Evolutionary conservation across 2,329 filamentous ascomycete species (phyloP), one percentile per base, ranked within the genome.

Genomic region (Dothistroma pini): DNA sequence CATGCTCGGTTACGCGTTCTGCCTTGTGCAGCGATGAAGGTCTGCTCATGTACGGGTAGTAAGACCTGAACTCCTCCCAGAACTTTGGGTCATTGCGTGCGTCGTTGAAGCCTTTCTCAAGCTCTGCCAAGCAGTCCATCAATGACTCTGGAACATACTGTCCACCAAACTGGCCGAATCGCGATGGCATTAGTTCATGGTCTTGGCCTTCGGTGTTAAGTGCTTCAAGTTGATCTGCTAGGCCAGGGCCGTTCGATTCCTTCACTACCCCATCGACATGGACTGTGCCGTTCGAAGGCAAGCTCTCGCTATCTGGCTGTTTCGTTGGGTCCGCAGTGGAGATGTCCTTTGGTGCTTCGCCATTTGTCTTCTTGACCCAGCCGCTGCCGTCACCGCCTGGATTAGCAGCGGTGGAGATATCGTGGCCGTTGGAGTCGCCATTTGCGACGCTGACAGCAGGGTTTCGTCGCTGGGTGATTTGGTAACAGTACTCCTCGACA

Each of bases 91-190:
- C 93, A 65, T 96, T 86, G 71, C 88, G 88, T 63, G 95, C 92
- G 69, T 89, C 80, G 70, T 95, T 88, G 82, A 99, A 99, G 35
- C 93, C 95, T 31, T 86, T 86, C 77, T 99, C 93, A 6, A 99
- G 84, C 77, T 99, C 86, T 0, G 88, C 88, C 61, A 99, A 80
- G 74, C 93, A 97, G 79, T 97, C 93, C 93, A 99, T 97, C 63
- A 99, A 84, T 21, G 92, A 95, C 77, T 99, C 95, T 1, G 95
- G 95, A 2, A 99, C 95, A 73, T 97, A 99, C 76, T 97, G 93
- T 16, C 95, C 95, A 70, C 95, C 95, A 67, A 96, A 99, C 74
- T 97, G 90, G 67, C 95, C 95, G 71, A 99, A 97, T 56, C 92
- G 88, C 65, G 91, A 86, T 12, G 93, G 91, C 56, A 95, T 86